Evolutionary conservation across 371 early-diverging fungal species (phyloP), one percentile per base, ranked within the genome.

Genomic region (Polyrhizophydium stewartii): DNA sequence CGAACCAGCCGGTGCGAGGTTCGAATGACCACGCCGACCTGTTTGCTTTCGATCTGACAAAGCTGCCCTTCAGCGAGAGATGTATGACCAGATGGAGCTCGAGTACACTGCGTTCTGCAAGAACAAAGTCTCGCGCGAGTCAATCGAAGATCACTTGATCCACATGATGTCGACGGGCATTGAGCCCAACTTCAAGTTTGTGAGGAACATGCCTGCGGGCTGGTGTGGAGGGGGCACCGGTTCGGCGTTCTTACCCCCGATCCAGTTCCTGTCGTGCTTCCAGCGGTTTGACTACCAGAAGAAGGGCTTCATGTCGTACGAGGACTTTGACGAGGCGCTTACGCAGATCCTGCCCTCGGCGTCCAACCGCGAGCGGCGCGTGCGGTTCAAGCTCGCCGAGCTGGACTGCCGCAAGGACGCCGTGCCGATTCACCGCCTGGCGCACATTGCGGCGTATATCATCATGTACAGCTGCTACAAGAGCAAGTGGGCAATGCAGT

Each of bases 51-150:
- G n/a, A 43, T 43, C 43, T 33, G 12, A 55, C 35, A 17, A 55
- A 27, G 7, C 7, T 57, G 41, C 24, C 17, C n/a, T 28, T 5
- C 50, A 77, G 75, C 62, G 67, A 63, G 74, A 71, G 58, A 62
- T 70, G 16, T 74, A 77, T 56, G 80, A 80, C 21, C 75, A 74
- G 33, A 80, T 80, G 72, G 75, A 75, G 65, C 66, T 80, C 13
- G 80, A 80, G 61, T 60, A 69, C 30, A 69, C 67, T 21, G 74
- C 77, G 2, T 80, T 68, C 67, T 64, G 69, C 63, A 76, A 80
- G 53, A 80, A 77, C 65, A 67, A 67, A 56, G 69, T 73, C 30
- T 63, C 70, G 16, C 30, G 38, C 7, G 74, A 75, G 51, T 64
- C 60, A 21, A 58, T 77, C 21, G 73, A 73, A 49, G 75, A 74